phyloP scores from a whole-genome alignment of 2,329 filamentous ascomycete species.

The Mollisia scopiformis region DNA sequence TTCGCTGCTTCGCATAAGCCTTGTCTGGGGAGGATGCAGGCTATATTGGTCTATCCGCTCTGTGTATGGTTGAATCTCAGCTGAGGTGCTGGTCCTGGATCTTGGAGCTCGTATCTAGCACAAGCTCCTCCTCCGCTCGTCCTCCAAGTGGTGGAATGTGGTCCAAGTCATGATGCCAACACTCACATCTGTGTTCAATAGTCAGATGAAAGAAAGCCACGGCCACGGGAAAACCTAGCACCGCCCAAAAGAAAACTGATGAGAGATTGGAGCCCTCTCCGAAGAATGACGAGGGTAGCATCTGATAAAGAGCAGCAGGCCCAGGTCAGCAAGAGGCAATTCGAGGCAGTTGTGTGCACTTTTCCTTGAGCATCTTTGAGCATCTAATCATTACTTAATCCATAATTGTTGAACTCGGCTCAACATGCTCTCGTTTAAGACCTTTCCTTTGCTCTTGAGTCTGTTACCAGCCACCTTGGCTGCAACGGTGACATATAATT shows the following conservation, averaged over 20 bases:
- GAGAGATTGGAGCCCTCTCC: background rate
- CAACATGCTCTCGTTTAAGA: slow-evolving; percentile 11
- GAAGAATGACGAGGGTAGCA: background rate
- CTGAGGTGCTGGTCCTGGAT: background rate
- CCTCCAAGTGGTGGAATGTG: background rate
- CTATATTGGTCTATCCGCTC: background rate
- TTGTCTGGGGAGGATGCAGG: background rate
- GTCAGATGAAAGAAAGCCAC: slow-evolving; percentile 1
- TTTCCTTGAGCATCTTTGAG: background rate
- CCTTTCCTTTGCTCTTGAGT: slow-evolving; percentile 2
- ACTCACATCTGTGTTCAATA: background rate
- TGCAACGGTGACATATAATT: slow-evolving; percentile 35
- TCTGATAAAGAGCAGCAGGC: background rate
- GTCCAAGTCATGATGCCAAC: background rate
- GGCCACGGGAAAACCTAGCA: background rate
- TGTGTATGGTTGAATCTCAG: background rate
- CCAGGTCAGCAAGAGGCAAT: background rate
- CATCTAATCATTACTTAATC: slow-evolving; percentile 1
- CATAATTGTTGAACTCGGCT: background rate
- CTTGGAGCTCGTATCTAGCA: background rate
- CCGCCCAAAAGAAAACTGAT: background rate
- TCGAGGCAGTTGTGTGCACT: background rate
- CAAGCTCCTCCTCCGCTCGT: background rate
- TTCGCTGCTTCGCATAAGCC: background rate
- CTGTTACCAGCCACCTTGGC: too few relatives aligned